A percentile compares a stretch with the other conserved stretches of the same genome.
phyloP scores from a whole-genome alignment of 495 filamentous ascomycete species.

The Xylaria venustula region DNA sequence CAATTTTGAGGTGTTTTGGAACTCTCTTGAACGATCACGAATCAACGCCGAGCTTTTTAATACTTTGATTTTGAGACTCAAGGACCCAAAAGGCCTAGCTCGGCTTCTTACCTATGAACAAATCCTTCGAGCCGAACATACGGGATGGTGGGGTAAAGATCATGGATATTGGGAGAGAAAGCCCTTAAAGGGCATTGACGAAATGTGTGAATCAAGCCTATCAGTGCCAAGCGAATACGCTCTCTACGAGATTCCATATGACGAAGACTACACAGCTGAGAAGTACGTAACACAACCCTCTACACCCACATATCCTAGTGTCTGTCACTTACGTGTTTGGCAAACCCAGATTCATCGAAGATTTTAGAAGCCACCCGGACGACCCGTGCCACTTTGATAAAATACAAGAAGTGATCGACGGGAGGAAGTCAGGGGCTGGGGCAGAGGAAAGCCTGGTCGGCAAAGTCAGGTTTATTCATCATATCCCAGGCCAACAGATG shows the following conservation, averaged over 20 bases:
- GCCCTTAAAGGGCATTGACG: background rate
- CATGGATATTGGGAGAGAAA: background rate
- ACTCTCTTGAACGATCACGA: slow-evolving; percentile 55
- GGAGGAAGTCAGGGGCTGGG: background rate
- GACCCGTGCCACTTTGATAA: slow-evolving; percentile 14
- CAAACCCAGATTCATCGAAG: background rate
- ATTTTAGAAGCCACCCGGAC: background rate
- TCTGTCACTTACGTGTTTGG: background rate
- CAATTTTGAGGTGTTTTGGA: slow-evolving; percentile 67
- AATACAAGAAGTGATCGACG: slow-evolving; percentile 9
- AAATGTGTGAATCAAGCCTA: background rate
- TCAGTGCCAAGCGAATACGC: background rate
- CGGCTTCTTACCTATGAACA: background rate
- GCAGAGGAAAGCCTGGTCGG: background rate
- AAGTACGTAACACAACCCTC: background rate
- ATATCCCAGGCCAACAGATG: slow-evolving; percentile 65
- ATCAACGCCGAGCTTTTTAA: slow-evolving; percentile 30
- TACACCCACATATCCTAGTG: background rate
- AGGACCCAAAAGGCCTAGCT: background rate
- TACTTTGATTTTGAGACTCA: background rate
- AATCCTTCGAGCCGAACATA: background rate
- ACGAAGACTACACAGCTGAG: background rate
- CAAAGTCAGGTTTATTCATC: slow-evolving; percentile 55
- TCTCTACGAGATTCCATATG: background rate
- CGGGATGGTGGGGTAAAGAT: background rate